Base-by-base conservation (phyloP, 1,284 basidiomycete genomes). In the Macrocybe sp. region DNA sequence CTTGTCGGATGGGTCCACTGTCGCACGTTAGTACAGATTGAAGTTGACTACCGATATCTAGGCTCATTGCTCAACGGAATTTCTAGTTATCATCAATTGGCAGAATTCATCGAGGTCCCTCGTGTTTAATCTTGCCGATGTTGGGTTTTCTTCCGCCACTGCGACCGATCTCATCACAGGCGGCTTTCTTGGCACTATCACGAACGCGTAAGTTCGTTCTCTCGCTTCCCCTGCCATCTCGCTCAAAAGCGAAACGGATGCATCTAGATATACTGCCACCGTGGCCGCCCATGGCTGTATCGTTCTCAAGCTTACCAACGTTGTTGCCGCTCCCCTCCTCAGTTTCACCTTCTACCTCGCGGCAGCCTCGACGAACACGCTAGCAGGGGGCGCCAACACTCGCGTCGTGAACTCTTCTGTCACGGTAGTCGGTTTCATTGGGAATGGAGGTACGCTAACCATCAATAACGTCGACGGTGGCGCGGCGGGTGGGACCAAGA, bases 1-100 rank as follows among this genome's bases (percentile, higher is more conserved):
- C 31, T 55, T 77, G 14, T 61, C 72, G n/a, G 72, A 76, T 57
- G 74, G 73, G 28, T 76, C 74, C 1, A 72, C 67, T 28, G 69
- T 74, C 45, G 75, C 64, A 49, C 60, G 75, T 75, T 50, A 41
- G 67, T 61, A 36, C 7, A 8, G 28, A 40, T 36, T 14, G 2
- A 42, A 32, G 1, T 16, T 37, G 5, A 36, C 16, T 40, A 16
- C 34, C 41, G 11, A n/a, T 30, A 16, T 36, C 28, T 1, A 37
- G 34, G 28, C 4, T 28, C 22, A 16, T 41, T 49, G 40, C 36
- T 44, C 11, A 45, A 28, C 34, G 33, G 49, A 30, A 41, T 16
- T 38, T 45, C 7, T 46, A 75, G 73, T 74, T 8, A 52, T 75
- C 31, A 68, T 76, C 41, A 75, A 75, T 51, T 73, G 69, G 68